A percentile compares a stretch with the other conserved stretches of the same genome.
These are phyloP conservation scores for Ajuga chamaepitys DNA, from an alignment of 257 asterid genomes.

Conservation along the genomic window DNA sequence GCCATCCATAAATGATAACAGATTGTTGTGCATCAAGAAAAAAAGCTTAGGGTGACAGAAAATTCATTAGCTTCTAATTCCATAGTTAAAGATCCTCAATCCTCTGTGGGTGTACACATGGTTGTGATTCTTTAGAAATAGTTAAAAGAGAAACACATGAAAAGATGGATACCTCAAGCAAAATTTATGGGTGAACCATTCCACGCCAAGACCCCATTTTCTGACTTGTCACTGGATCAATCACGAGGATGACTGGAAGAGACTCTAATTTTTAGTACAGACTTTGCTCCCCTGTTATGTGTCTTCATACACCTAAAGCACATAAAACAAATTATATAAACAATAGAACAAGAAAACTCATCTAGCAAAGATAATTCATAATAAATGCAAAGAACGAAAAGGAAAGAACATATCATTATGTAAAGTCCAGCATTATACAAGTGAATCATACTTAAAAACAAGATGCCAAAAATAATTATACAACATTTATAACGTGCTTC, in stretches of 20 bases:
- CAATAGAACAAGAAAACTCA: not conserved
- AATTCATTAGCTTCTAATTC: not conserved
- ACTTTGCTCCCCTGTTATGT: constrained; percentile 97
- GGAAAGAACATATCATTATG: not conserved
- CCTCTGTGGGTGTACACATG: not conserved
- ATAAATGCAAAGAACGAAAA: not conserved
- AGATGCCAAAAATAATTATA: no score
- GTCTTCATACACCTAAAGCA: constrained; percentile 69
- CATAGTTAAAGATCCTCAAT: not conserved
- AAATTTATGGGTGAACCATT: constrained; percentile 88
- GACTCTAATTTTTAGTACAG: constrained; percentile 82
- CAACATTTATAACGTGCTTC: constrained; percentile 68
- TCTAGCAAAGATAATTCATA: not conserved
- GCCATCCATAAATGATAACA: constrained; percentile 77
- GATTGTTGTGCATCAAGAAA: constrained; percentile 51
- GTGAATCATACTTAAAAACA: no score
- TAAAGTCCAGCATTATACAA: not conserved
- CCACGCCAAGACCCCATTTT: constrained; percentile 92
- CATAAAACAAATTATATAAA: not conserved
- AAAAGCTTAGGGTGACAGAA: not conserved
- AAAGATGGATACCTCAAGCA: constrained; percentile 66
- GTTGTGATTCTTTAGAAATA: not conserved
- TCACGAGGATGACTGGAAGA: constrained; percentile 65
- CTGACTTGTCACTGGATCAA: constrained; percentile 96
- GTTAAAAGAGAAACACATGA: not conserved